These are phyloP conservation scores for Parafenestella ontariensis DNA, from an alignment of 2,329 filamentous ascomycete genomes.

Conservation along the genomic window DNA sequence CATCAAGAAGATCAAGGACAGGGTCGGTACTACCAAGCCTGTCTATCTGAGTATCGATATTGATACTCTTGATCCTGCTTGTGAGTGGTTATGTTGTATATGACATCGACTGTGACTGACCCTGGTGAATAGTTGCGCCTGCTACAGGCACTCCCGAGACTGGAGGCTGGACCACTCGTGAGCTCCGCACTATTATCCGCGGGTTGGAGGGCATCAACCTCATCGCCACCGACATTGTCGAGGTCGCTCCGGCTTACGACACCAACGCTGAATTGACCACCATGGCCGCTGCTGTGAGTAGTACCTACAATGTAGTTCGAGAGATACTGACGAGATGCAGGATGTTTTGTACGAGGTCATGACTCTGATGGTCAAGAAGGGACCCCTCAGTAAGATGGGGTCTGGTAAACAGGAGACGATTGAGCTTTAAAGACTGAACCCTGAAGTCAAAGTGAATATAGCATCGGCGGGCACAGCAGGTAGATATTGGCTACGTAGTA, in stretches of 20 bases:
- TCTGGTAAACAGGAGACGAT: slow-evolving; percentile 34
- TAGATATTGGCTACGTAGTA: too few species aligned
- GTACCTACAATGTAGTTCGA: neutral
- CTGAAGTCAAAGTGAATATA: too few species aligned
- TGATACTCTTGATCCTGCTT: slow-evolving; percentile 85
- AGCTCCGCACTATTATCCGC: slow-evolving; percentile 74
- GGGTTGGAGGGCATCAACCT: slow-evolving; percentile 74
- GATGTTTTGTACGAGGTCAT: slow-evolving; percentile 78
- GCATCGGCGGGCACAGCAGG: too few species aligned
- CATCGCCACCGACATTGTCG: slow-evolving; percentile 74
- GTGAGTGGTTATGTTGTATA: slow-evolving; percentile 49
- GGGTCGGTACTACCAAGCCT: slow-evolving; percentile 75
- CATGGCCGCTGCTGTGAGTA: slow-evolving; percentile 70
- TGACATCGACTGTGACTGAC: slow-evolving; percentile 2
- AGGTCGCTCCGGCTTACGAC: slow-evolving; percentile 76
- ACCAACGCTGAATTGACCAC: slow-evolving; percentile 76
- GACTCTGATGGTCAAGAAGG: slow-evolving; percentile 82
- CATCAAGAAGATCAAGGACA: slow-evolving; percentile 76
- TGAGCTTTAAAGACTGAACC: slow-evolving; percentile 31
- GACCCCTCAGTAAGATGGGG: slow-evolving; percentile 65
- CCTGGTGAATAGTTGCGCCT: slow-evolving; percentile 63
- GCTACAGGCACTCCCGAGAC: slow-evolving; percentile 79
- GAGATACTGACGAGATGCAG: slow-evolving; percentile 17
- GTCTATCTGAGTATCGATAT: slow-evolving; percentile 88
- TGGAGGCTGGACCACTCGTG: slow-evolving; percentile 76